Conservation (phyloP, 306 rosid genomes). For the Urtica urens region DNA sequence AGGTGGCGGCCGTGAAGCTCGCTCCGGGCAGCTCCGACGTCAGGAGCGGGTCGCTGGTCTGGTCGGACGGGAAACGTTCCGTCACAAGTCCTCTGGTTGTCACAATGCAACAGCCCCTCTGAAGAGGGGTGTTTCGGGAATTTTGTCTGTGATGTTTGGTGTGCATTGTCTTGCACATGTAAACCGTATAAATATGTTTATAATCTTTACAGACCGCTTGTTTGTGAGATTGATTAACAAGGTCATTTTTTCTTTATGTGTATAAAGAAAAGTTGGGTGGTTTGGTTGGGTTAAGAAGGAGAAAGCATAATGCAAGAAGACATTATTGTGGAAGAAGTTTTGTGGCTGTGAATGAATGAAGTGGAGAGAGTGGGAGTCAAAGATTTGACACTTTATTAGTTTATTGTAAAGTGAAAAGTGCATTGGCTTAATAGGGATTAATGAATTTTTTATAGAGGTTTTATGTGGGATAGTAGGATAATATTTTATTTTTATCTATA, state of each 20-base stretch:
- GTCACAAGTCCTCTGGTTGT: constrained; percentile 82
- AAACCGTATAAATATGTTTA: neutral
- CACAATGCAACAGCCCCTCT: constrained; percentile 83
- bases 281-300: constrained; percentile 25
- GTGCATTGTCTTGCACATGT: constrained; percentile 29
- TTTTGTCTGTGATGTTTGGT: constrained; percentile 18
- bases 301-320: too few species aligned
- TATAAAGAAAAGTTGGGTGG: constrained; percentile 24
- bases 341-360: too few species aligned
- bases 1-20: constrained; percentile 48
- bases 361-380: too few species aligned
- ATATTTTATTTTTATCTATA: too few species aligned
- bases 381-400: too few species aligned
- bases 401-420: constrained; percentile 14
- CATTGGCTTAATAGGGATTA: constrained; percentile 15
- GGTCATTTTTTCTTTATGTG: too few species aligned
- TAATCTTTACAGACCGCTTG: constrained; percentile 2
- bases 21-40: constrained; percentile 58
- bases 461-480: too few species aligned
- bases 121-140: constrained; percentile 27
- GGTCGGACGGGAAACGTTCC: constrained; percentile 73
- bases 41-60: constrained; percentile 53
- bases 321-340: too few species aligned
- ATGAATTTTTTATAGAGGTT: constrained; percentile 4
- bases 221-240: constrained; percentile 35